Percentiles rank a stretch among this genome's conserved stretches.
These are phyloP conservation scores for Vairimorpha apis DNA, from an alignment of 371 early-diverging fungal species.

Conservation along the genomic window DNA sequence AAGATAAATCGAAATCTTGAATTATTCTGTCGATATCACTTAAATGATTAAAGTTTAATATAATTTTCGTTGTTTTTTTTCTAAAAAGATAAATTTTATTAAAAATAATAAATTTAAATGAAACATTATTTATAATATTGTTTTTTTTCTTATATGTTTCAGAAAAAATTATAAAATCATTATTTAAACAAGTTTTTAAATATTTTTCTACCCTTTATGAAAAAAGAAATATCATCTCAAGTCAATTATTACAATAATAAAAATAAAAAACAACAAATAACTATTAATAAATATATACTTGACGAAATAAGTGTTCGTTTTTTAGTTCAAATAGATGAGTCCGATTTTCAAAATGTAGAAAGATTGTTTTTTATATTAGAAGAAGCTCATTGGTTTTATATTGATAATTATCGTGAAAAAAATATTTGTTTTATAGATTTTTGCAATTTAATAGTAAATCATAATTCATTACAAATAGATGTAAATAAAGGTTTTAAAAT, in stretches of 20 bases:
- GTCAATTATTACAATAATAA: background rate
- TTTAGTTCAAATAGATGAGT: slow-evolving; percentile 85
- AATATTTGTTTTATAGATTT: slow-evolving; percentile 64
- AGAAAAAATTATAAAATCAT: too few species aligned
- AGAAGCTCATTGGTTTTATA: slow-evolving; percentile 98
- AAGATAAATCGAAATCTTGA: too few species aligned
- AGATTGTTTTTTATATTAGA: slow-evolving; percentile 95
- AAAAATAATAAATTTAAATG: too few species aligned
- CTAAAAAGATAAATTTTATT: too few species aligned
- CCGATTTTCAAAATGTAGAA: slow-evolving; percentile 76
- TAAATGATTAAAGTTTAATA: too few species aligned
- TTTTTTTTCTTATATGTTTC: too few species aligned
- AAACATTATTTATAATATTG: too few species aligned
- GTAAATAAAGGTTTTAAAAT: slow-evolving; percentile 73
- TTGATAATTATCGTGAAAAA: slow-evolving; percentile 82
- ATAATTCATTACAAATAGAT: slow-evolving; percentile 63
- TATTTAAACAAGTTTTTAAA: too few species aligned
- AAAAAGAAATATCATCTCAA: too few species aligned
- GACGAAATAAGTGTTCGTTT: slow-evolving; percentile 67
- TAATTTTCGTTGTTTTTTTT: too few species aligned
- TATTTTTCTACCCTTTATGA: too few species aligned
- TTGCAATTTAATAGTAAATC: slow-evolving; percentile 36
- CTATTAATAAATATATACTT: slow-evolving; percentile 49
- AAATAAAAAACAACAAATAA: background rate
- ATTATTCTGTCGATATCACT: too few species aligned